Percentiles rank a stretch among this genome's conserved stretches.
These are phyloP conservation scores for Babesia ovis DNA, from an alignment of 169 alveolate genomes.

Conservation along the genomic window DNA sequence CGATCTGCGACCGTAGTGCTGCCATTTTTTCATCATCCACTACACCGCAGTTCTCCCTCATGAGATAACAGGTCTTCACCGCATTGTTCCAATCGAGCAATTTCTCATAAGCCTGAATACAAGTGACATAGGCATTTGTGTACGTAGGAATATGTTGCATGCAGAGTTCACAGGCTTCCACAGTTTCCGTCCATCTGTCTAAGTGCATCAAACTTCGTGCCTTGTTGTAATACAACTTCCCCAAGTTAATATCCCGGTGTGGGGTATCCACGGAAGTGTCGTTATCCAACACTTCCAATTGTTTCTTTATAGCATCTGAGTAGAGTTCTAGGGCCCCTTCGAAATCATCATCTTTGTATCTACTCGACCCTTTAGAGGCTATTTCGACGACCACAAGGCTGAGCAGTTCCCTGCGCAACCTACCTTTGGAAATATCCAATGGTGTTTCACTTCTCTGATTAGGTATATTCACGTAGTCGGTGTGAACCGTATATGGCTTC, in stretches of 20 bases:
- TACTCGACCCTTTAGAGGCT: constrained; percentile 75
- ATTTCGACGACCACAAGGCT: constrained; percentile 63
- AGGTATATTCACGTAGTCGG: constrained; percentile 33
- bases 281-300: constrained; percentile 41
- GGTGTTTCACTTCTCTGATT: constrained; percentile 69
- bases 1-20: constrained; percentile 60
- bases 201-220: constrained; percentile 77
- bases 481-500: constrained; percentile 56
- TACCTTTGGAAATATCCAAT: constrained; percentile 60
- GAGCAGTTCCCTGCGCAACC: constrained; percentile 58
- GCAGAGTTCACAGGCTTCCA: constrained; percentile 74
- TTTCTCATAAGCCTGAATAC: constrained; percentile 73
- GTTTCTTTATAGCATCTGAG: constrained; percentile 72
- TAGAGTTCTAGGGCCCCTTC: constrained; percentile 66
- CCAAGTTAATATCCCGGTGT: constrained; percentile 63
- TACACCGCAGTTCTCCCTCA: constrained; percentile 73
- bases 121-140: constrained; percentile 75
- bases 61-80: constrained; percentile 42
- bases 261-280: neutral
- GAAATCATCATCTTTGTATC: constrained; percentile 62
- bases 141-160: constrained; percentile 72
- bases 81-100: constrained; percentile 77
- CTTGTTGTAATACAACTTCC: constrained; percentile 75
- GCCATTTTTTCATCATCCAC: constrained; percentile 70
- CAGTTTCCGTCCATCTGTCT: constrained; percentile 73